Evolutionary conservation across 345 rosid genomes (phyloP).

Genomic region (Noccaea bulbosa): DNA sequence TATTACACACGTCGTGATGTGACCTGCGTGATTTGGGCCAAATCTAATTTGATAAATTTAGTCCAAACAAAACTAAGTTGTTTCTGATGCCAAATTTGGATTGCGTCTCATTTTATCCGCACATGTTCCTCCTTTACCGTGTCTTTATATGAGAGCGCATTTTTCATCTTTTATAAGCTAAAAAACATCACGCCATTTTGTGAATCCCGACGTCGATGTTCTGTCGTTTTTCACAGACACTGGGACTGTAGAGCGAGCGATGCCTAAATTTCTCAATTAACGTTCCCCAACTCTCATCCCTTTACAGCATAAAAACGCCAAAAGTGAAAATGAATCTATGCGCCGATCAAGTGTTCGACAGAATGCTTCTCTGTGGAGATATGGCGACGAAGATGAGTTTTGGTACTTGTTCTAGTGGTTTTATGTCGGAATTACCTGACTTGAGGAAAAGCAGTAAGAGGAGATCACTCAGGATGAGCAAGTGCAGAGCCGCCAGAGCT

Average conservation of each 20-base stretch:
- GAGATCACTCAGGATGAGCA: conserved; percentile 41
- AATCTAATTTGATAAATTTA: too few relatives aligned
- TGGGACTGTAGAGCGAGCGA: background rate
- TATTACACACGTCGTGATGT: too few relatives aligned
- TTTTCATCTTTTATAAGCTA: background rate
- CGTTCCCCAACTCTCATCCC: conserved; percentile 37
- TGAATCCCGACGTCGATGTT: background rate
- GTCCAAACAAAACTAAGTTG: background rate
- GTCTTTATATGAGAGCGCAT: background rate
- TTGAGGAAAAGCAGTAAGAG: conserved; percentile 15
- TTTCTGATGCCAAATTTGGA: conserved; percentile 33
- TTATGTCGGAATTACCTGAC: background rate
- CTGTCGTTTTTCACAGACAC: conserved; percentile 20
- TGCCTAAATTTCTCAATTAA: conserved; percentile 32
- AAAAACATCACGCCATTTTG: conserved; percentile 19
- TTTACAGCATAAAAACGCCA: conserved; percentile 7
- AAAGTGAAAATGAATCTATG: conserved; percentile 24
- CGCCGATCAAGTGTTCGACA: conserved; percentile 40
- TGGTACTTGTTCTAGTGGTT: conserved; percentile 6
- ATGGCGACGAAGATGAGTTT: conserved; percentile 24
- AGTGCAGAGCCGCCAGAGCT: conserved; percentile 42
- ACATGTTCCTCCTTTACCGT: conserved; percentile 19
- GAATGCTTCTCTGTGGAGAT: conserved; percentile 34
- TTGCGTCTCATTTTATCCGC: conserved; percentile 24
- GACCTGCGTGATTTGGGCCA: too few relatives aligned